phyloP scores from a whole-genome alignment of 495 filamentous ascomycete species.

The Xylona heveae region DNA sequence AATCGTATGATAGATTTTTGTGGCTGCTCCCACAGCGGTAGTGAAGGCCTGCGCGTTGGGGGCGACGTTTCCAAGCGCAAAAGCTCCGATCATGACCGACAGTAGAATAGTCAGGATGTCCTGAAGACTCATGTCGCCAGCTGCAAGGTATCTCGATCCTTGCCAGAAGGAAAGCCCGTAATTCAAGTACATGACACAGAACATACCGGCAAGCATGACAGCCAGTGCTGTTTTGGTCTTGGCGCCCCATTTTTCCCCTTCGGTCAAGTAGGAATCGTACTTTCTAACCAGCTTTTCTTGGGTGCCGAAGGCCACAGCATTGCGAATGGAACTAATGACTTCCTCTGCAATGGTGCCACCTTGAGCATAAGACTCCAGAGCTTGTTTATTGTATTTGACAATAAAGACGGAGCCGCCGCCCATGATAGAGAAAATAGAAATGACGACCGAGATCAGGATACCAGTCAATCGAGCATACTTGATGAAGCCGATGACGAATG shows the following conservation, averaged over 20 bases:
- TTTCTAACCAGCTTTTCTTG: conserved; percentile 71
- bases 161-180: conserved; percentile 87
- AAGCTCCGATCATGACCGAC: conserved; percentile 78
- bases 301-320: conserved; percentile 81
- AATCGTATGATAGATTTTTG: conserved; percentile 83
- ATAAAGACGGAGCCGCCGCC: conserved; percentile 50
- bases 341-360: conserved; percentile 87
- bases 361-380: conserved; percentile 55
- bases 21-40: conserved; percentile 58
- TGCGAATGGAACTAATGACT: conserved; percentile 82
- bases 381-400: conserved; percentile 54
- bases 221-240: conserved; percentile 49
- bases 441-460: conserved; percentile 57
- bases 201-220: conserved; percentile 63
- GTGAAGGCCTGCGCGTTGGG: conserved; percentile 74
- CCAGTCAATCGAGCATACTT: conserved; percentile 71
- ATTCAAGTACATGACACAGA: conserved; percentile 65
- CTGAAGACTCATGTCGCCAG: conserved; percentile 31
- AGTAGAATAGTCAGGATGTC: conserved; percentile 63
- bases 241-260: conserved; percentile 57
- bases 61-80: conserved; percentile 71
- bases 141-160: conserved; percentile 59
- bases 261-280: conserved; percentile 53
- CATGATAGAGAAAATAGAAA: conserved; percentile 56
- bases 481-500: conserved; percentile 75